Evolutionary conservation across 2,329 filamentous ascomycete species (phyloP).

Genomic region (Taxawa tesnikishii): DNA sequence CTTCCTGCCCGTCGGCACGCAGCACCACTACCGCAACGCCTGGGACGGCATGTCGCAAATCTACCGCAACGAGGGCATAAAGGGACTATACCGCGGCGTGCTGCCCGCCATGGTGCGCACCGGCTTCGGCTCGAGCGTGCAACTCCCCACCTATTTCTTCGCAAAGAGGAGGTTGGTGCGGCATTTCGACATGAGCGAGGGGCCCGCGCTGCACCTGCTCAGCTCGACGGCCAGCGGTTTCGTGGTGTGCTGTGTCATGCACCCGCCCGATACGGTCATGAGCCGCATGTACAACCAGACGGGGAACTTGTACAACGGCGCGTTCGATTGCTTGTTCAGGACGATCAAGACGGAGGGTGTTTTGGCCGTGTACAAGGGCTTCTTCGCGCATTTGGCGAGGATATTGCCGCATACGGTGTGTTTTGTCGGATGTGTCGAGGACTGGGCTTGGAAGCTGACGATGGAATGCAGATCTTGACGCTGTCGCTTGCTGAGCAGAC

Average conservation of each 20-base stretch:
- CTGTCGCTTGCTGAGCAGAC: conserved; percentile 92
- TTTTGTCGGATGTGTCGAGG: background rate
- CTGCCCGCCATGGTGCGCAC: conserved; percentile 91
- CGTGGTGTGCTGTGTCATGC: conserved; percentile 96
- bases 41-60: conserved; percentile 74
- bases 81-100: conserved; percentile 80
- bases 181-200: conserved; percentile 82
- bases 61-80: conserved; percentile 61
- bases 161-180: conserved; percentile 76
- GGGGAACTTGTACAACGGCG: conserved; percentile 87
- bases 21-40: conserved; percentile 82
- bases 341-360: conserved; percentile 85
- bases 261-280: conserved; percentile 98
- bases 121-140: conserved; percentile 88
- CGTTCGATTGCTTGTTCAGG: conserved; percentile 83
- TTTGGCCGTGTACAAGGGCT: conserved; percentile 94
- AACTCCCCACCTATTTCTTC: conserved; percentile 96
- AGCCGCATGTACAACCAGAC: conserved; percentile 98
- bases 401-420: conserved; percentile 80
- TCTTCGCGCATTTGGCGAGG: conserved; percentile 83
- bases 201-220: conserved; percentile 73
- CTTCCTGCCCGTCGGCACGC: conserved; percentile 89
- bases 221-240: conserved; percentile 87
- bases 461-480: conserved; percentile 55
- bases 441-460: background rate